These are phyloP conservation scores for Shiraia sp. DNA, from an alignment of 2,329 filamentous ascomycete genomes.

Conservation along the genomic window DNA sequence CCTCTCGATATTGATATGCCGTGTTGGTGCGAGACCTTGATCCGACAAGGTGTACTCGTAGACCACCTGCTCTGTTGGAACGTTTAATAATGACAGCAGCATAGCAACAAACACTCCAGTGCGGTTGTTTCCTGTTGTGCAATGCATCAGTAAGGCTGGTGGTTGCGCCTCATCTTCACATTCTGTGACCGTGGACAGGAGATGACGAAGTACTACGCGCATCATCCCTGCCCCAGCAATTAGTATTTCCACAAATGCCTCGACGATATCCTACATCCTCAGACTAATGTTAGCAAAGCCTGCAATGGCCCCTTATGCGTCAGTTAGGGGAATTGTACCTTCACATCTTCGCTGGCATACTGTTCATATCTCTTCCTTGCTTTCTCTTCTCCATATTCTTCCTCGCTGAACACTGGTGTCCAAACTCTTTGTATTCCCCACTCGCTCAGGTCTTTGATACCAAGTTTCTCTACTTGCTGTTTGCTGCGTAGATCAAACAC, in stretches of 20 bases:
- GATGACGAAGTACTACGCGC: slow-evolving; percentile 60
- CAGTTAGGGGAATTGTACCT: slow-evolving; percentile 30
- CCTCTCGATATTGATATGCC: slow-evolving; percentile 46
- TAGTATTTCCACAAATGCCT: slow-evolving; percentile 66
- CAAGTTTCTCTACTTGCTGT: slow-evolving; percentile 57
- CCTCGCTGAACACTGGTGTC: slow-evolving; percentile 65
- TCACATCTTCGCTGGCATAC: slow-evolving; percentile 60
- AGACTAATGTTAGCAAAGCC: neutral
- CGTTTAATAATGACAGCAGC: slow-evolving; percentile 64
- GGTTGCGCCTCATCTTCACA: slow-evolving; percentile 17
- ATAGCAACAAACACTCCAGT: slow-evolving; percentile 71
- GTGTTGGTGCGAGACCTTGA: slow-evolving; percentile 48
- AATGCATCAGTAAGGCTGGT: slow-evolving; percentile 67
- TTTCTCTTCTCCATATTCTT: slow-evolving; percentile 63
- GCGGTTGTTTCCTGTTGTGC: slow-evolving; percentile 75
- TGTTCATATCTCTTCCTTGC: slow-evolving; percentile 62
- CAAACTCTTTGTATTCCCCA: slow-evolving; percentile 56
- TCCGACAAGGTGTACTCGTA: slow-evolving; percentile 71
- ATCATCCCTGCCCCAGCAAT: slow-evolving; percentile 58
- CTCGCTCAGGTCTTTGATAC: slow-evolving; percentile 41
- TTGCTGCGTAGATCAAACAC: slow-evolving; percentile 70
- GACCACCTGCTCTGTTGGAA: slow-evolving; percentile 58
- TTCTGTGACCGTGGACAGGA: slow-evolving; percentile 44
- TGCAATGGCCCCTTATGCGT: neutral
- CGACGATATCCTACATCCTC: slow-evolving; percentile 58